Percentiles rank a stretch among this genome's conserved stretches.
Conservation (phyloP, 2,329 filamentous ascomycete genomes). For the Cordyceps fumosorosea region DNA sequence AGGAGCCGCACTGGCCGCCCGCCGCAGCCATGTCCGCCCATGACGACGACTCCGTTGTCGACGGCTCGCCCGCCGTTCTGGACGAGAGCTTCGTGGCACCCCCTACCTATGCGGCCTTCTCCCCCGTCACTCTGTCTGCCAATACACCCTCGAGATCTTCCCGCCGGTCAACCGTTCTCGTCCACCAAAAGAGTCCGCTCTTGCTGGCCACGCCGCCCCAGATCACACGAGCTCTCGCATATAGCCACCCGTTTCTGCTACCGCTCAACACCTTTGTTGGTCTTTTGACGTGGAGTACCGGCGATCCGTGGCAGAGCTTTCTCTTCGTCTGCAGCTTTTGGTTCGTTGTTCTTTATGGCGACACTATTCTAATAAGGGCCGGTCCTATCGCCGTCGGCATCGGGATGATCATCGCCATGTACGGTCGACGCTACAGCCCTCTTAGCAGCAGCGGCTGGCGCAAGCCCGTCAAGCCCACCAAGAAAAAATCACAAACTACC, state of each 20-base stretch:
- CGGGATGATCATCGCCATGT: constrained; percentile 84
- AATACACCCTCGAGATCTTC: constrained; percentile 53
- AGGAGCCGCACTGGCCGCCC: constrained; percentile 12
- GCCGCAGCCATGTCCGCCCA: constrained; percentile 19
- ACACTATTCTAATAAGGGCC: constrained; percentile 70
- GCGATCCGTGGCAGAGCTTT: constrained; percentile 96
- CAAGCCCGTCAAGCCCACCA: constrained; percentile 37
- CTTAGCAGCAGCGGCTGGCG: constrained; percentile 76
- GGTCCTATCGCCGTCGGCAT: constrained; percentile 79
- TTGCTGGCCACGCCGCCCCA: constrained; percentile 90
- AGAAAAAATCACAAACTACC: constrained; percentile 16
- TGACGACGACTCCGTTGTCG: constrained; percentile 23
- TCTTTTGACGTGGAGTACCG: constrained; percentile 87
- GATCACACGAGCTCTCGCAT: constrained; percentile 87
- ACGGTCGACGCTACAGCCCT: constrained; percentile 80
- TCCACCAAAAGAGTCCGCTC: constrained; percentile 93
- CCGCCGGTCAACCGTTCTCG: constrained; percentile 83
- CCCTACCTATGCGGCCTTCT: constrained; percentile 85
- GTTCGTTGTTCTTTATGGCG: constrained; percentile 79
- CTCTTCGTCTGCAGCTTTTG: constrained; percentile 80
- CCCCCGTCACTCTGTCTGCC: constrained; percentile 69
- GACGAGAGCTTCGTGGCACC: constrained; percentile 27
- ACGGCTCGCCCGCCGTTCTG: constrained; percentile 22
- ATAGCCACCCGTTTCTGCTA: constrained; percentile 89
- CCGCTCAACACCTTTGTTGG: constrained; percentile 82